Evolutionary conservation across 345 rosid species (phyloP), one percentile per base, ranked within the genome.

Genomic region (Mallotus nudiflorus): DNA sequence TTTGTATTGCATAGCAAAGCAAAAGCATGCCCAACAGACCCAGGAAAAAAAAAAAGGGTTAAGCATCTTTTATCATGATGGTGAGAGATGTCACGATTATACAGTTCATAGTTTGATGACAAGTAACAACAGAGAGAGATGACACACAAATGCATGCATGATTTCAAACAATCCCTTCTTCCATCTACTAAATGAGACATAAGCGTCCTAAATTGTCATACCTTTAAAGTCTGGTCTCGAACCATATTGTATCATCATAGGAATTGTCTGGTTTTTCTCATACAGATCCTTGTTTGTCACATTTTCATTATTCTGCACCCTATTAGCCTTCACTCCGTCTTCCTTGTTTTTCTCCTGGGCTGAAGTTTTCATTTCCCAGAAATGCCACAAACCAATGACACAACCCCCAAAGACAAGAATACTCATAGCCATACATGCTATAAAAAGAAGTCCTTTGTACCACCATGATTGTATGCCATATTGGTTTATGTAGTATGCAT

Each of bases 181-280:
- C 37, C 37, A 33, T 33, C 3, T 33, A 33, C 6, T 33, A 33
- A 33, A 33, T 2, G 37, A n/a, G n/a, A n/a, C n/a, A n/a, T 33
- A 33, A 33, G 6, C 3, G 6, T 33, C 37, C 6, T 6, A 33
- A 19, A 22, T 22, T 14, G 19, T 25, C 51, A 66, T 81, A 90
- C 96, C 96, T 85, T 73, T 75, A 73, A 90, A 90, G 68, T 89
- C 80, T 6, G 98, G 97, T 82, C 98, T 90, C 16, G 85, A 72
- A 55, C 98, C 98, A 80, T 91, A 89, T 37, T 71, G 67, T 48
- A 84, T 66, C 54, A 45, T 56, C 45, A 82, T 77, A 24, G 75
- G 74, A 42, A 65, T 78, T 19, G 62, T 57, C 10, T 48, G 35
- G 75, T 55, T 77, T 40, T 67, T 72, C 50, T 54, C 68, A 20